phyloP scores from a whole-genome alignment of 1,284 basidiomycete genomes.

The Sanghuangporus weigelae region DNA sequence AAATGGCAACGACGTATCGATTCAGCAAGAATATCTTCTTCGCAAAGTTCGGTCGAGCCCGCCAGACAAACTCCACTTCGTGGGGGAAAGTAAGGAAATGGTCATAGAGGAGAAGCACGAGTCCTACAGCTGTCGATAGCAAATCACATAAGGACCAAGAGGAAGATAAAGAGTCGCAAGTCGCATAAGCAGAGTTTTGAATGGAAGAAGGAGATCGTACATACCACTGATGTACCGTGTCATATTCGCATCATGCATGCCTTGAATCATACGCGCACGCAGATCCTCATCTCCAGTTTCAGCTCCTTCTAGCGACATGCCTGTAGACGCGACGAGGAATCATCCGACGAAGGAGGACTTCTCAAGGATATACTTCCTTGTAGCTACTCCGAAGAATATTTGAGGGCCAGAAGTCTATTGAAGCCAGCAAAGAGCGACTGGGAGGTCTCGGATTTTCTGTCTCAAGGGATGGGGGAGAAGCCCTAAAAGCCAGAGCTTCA shows the following conservation, averaged over 20 bases:
- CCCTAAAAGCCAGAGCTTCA: not conserved
- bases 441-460: not conserved
- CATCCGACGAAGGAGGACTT: not conserved
- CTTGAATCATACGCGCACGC: not conserved
- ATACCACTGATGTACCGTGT: not conserved
- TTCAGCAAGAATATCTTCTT: slow-evolving; percentile 21
- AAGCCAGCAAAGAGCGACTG: too few species aligned
- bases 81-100: slow-evolving; percentile 24
- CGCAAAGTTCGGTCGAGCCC: slow-evolving; percentile 16
- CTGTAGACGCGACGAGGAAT: not conserved
- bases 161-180: not conserved
- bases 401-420: too few species aligned
- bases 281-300: not conserved
- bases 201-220: not conserved
- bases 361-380: not conserved
- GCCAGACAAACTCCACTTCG: slow-evolving; percentile 24
- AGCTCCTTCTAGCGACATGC: not conserved
- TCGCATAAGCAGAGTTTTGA: not conserved
- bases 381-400: too few species aligned
- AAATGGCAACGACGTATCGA: slow-evolving; percentile 19
- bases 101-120: slow-evolving; percentile 24
- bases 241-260: not conserved
- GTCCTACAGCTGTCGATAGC: slow-evolving; percentile 21
- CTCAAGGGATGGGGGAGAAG: not conserved
- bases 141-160: not conserved